Evolutionary conservation across 2,329 filamentous ascomycete species (phyloP), one percentile per base, ranked within the genome.

Genomic region (Diaporthe helianthi): DNA sequence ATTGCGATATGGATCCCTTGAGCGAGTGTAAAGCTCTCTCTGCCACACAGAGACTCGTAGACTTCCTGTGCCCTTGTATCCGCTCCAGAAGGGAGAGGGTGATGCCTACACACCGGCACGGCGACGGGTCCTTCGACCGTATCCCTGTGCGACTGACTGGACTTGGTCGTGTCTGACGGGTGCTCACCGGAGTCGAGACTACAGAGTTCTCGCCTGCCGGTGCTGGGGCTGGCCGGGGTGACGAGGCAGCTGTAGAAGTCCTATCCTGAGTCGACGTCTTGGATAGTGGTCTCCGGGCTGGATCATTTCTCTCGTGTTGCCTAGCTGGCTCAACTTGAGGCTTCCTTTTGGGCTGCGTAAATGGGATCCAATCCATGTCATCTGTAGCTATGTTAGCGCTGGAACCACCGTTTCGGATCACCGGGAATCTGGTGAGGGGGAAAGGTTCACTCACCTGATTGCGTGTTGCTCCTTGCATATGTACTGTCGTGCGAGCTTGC

Each of bases 1-100:
- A 63, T 19, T 63, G 58, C 26, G 58, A 63, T 49, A 63, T 63
- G 29, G 58, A 63, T 22, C 58, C 58, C 4, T 63, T 63, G 2
- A 63, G n/a, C 2, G 58, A 47, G n/a, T 63, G 58, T 8, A 63
- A 4, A 2, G 58, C 29, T 29, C 24, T 49, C 13, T 63, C 58
- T 24, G 44, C 41, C 29, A 26, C 13, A 9, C 7, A 36, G 2
- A 63, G n/a, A 46, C 29, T 49, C 26, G 44, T 47, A 8, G 29
- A 49, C 15, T 36, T 63, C 15, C 44, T 63, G 44, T 63, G 44
- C 29, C 58, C 41, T 36, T 63, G 58, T 17, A 63, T 63, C 6
- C 17, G 47, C 1, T 63, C 58, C 12, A 63, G 58, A 0, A 63
- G 58, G 1, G 58, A 33, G 58, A 63, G 58, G 2, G 58, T 63